Base-by-base conservation (phyloP, 768 basidiomycete genomes). In the Cystoderma amianthinum region DNA sequence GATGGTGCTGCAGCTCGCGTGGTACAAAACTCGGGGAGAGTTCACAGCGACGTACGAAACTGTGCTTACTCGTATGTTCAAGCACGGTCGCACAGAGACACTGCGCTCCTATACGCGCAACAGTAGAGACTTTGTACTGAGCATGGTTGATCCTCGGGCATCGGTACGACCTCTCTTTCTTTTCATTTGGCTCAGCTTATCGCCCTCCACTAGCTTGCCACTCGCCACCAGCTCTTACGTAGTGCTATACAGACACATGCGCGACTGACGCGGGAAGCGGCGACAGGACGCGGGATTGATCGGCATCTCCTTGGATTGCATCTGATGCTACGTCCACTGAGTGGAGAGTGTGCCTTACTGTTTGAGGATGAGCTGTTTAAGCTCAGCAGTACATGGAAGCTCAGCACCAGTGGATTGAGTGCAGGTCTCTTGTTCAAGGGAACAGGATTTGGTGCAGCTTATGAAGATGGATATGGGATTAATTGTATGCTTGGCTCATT, bases 11-110 rank as follows among this genome's bases (percentile, higher is more conserved):
- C 94, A 97, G 56, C 74, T 96, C 7, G 93, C 92, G 3, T 96
- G 86, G 82, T 89, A 85, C 64, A 77, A 75, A 56, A 78, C 80
- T 16, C 85, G 81, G 35, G 80, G 78, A 9, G 63, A 69, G 44
- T 83, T 89, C 51, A 88, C 89, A 3, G 89, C 94, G 1, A 91
- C 88, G 5, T 96, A 97, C 57, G 94, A 97, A 62, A 96, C 93
- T 0, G 88, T 83, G 0, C 72, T 94, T 22, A 95, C 94, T 2
- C 77, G 91, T 18, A 73, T 86, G 59, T 94, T 94, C 65, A 68
- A 82, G 45, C 79, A 82, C 47, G 94, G 91, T 12, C 77, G 94
- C 13, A 96, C 93, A 1, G 94, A 97, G 56, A 92, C 89, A 1
- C 80, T 97, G 39, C 78, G 93, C 18, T 75, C 82, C 0, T 67